Percentiles rank a stretch among this genome's conserved stretches.
These are phyloP conservation scores for Volvariella volvacea DNA, from an alignment of 1,284 basidiomycete genomes.

Conservation along the genomic window DNA sequence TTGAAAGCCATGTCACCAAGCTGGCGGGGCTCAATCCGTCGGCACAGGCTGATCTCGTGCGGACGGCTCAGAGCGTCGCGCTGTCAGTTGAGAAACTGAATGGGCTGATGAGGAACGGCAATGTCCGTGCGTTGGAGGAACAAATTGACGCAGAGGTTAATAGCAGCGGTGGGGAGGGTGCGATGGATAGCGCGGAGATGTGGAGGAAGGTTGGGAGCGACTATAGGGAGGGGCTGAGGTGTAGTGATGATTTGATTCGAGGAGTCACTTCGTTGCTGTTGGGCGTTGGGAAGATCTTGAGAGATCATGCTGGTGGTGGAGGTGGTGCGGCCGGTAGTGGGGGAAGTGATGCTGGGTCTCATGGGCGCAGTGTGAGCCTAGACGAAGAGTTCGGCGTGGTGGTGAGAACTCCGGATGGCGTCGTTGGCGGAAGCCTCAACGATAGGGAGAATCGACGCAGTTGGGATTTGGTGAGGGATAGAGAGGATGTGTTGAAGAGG, in stretches of 20 bases:
- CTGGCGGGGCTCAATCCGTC: slow-evolving; percentile 36
- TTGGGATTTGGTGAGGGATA: slow-evolving; percentile 32
- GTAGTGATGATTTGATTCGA: slow-evolving; percentile 71
- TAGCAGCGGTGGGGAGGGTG: slow-evolving; percentile 26
- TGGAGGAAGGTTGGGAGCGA: slow-evolving; percentile 66
- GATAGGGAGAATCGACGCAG: slow-evolving; percentile 17
- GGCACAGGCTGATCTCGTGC: slow-evolving; percentile 44
- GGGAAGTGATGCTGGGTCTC: slow-evolving; percentile 20
- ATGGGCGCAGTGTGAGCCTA: slow-evolving; percentile 41
- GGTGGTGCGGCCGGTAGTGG: slow-evolving; percentile 25
- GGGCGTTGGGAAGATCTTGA: slow-evolving; percentile 61
- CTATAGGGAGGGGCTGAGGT: slow-evolving; percentile 59
- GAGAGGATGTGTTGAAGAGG: slow-evolving; percentile 27
- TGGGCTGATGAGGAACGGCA: slow-evolving; percentile 46
- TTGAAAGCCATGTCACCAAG: slow-evolving; percentile 57
- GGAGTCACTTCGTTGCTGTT: slow-evolving; percentile 67
- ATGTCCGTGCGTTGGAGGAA: slow-evolving; percentile 52
- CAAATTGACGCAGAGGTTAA: slow-evolving; percentile 67
- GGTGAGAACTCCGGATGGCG: slow-evolving; percentile 6
- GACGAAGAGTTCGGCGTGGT: slow-evolving; percentile 33
- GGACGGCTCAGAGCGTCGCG: slow-evolving; percentile 57
- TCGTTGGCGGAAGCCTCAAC: slow-evolving; percentile 10
- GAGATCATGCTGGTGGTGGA: slow-evolving; percentile 38
- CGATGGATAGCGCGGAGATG: slow-evolving; percentile 30
- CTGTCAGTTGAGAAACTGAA: slow-evolving; percentile 59